Percentiles rank a stretch among this genome's conserved stretches.
These are phyloP conservation scores for Prototheca wickerhamii DNA, from an alignment of 163 green algal genomes.

Conservation along the genomic window DNA sequence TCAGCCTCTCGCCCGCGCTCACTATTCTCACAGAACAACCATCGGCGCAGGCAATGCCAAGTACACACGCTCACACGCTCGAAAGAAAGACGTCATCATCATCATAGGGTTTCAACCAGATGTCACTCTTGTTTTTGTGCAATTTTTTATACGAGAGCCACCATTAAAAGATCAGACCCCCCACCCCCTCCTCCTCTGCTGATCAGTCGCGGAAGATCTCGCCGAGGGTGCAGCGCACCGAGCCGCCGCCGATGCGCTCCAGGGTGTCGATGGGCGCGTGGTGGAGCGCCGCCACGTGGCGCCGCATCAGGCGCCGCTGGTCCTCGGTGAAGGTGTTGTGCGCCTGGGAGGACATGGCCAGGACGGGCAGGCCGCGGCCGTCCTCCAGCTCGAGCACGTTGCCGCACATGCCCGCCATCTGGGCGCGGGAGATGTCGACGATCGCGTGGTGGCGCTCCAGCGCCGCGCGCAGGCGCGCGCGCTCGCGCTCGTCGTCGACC, in stretches of 20 bases:
- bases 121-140: too few relatives aligned
- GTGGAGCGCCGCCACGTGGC: constrained; percentile 68
- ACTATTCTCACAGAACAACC: too few relatives aligned
- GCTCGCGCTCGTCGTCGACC: constrained; percentile 59
- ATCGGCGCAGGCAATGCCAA: too few relatives aligned
- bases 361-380: constrained; percentile 64
- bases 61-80: too few relatives aligned
- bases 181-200: neutral
- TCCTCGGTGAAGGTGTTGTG: constrained; percentile 82
- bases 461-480: constrained; percentile 36
- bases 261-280: constrained; percentile 86
- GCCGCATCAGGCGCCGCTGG: constrained; percentile 50
- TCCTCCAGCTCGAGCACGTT: constrained; percentile 88
- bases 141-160: too few relatives aligned
- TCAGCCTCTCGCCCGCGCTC: too few relatives aligned
- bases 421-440: constrained; percentile 69
- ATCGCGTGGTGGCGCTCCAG: constrained; percentile 41
- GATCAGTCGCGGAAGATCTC: constrained; percentile 68
- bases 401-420: constrained; percentile 84
- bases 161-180: too few relatives aligned
- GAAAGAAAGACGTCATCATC: too few relatives aligned
- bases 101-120: too few relatives aligned
- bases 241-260: constrained; percentile 81
- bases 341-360: constrained; percentile 81
- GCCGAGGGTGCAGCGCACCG: constrained; percentile 84